These are phyloP conservation scores for Flaveria linearis DNA, from an alignment of 129 eudicot genomes.

Conservation along the genomic window DNA sequence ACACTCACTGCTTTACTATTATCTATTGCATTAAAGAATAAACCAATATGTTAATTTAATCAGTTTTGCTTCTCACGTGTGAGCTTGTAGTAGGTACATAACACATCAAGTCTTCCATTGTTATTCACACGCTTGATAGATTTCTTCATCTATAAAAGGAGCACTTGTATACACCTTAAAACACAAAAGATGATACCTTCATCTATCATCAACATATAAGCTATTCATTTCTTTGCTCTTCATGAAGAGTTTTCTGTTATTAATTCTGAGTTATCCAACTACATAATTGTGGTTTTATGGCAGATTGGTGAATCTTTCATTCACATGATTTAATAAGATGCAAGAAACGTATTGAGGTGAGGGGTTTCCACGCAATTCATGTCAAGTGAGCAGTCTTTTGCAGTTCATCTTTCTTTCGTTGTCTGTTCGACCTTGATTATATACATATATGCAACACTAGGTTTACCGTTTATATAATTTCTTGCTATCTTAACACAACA, in stretches of 20 bases:
- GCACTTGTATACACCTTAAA: constrained; percentile 5
- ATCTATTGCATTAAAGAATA: no score
- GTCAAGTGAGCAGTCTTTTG: constrained; percentile 52
- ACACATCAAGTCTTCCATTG: constrained; percentile 14
- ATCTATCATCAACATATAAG: background rate
- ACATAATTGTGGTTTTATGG: background rate
- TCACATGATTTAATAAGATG: background rate
- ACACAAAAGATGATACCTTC: constrained; percentile 22
- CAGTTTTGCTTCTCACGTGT: constrained; percentile 18
- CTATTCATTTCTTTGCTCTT: background rate
- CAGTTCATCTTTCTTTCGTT: constrained; percentile 41
- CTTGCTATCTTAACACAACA: background rate
- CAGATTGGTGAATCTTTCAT: constrained; percentile 20
- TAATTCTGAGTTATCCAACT: background rate
- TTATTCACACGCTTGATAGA: constrained; percentile 28
- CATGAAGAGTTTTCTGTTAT: background rate
- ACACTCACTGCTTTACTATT: no score
- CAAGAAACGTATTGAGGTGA: constrained; percentile 19
- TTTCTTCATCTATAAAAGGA: constrained; percentile 33
- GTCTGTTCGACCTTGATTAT: constrained; percentile 56
- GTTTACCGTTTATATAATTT: background rate
- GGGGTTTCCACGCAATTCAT: constrained; percentile 42
- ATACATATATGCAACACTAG: constrained; percentile 18
- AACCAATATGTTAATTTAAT: background rate
- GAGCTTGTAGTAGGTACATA: constrained; percentile 36